Evolutionary conservation across 177 flowering plant species (phyloP).

Genomic region (Telopea speciosissima): DNA sequence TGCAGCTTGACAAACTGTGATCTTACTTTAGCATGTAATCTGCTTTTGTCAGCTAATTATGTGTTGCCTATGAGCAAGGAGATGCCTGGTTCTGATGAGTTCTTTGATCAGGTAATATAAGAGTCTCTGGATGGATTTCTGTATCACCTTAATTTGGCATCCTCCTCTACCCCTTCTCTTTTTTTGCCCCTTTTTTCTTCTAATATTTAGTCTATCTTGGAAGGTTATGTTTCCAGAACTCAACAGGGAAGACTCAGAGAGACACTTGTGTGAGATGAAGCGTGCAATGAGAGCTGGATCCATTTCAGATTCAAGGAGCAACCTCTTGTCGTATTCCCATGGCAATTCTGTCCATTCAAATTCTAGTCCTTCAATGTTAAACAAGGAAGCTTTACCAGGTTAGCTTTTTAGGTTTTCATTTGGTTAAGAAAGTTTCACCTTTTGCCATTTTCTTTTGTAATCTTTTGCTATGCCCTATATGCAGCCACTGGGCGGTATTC

Average conservation of each 20-base stretch:
- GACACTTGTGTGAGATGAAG: constrained; percentile 52
- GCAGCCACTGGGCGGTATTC: constrained; percentile 19
- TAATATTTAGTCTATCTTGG: constrained; percentile 2
- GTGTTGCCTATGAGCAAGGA: constrained; percentile 48
- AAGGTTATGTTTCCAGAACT: constrained; percentile 51
- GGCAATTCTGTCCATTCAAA: constrained; percentile 25
- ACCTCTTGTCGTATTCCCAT: constrained; percentile 18
- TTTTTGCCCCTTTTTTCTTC: not conserved
- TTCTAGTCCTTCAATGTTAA: constrained; percentile 12
- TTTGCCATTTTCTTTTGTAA: not conserved
- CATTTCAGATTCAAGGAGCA: constrained; percentile 7
- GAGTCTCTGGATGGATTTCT: not conserved
- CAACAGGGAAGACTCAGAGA: constrained; percentile 33
- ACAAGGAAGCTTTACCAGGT: constrained; percentile 22
- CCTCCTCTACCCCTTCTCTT: too few relatives aligned
- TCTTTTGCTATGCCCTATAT: not conserved
- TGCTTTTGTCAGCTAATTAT: constrained; percentile 38
- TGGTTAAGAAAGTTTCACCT: not conserved
- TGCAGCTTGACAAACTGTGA: not conserved
- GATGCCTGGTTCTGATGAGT: constrained; percentile 50
- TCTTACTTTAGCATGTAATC: constrained; percentile 1
- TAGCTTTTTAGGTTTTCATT: not conserved
- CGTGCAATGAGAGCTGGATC: constrained; percentile 20
- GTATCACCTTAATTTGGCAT: not conserved
- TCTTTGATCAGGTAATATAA: constrained; percentile 49